Conservation (phyloP, 2,329 filamentous ascomycete genomes). For the Geoglossum cookeanum region DNA sequence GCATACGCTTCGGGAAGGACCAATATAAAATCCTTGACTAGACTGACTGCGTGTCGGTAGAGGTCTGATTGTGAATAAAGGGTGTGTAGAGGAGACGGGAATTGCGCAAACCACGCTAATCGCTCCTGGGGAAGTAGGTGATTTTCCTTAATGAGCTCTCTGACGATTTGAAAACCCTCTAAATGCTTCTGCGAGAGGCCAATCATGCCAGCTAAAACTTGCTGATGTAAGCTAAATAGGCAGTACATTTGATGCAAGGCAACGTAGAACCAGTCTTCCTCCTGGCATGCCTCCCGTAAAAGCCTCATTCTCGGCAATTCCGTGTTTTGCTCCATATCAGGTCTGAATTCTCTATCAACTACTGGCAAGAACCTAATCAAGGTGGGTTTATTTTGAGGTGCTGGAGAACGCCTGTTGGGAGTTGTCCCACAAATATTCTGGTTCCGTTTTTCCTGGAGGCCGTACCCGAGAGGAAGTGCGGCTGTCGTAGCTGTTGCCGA, state of each 20-base stretch:
- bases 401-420: neutral
- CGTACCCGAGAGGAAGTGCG: neutral
- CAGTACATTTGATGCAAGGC: slow-evolving; percentile 47
- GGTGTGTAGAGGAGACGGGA: slow-evolving; percentile 22
- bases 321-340: neutral
- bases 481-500: neutral
- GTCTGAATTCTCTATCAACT: neutral
- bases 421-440: neutral
- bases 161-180: slow-evolving; percentile 20
- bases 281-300: slow-evolving; percentile 34
- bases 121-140: slow-evolving; percentile 20
- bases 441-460: neutral
- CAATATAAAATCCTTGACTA: slow-evolving; percentile 27
- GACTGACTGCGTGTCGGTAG: slow-evolving; percentile 16
- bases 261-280: slow-evolving; percentile 43
- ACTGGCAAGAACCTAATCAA: neutral
- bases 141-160: slow-evolving; percentile 28
- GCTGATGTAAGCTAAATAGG: slow-evolving; percentile 27
- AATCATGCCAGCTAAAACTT: slow-evolving; percentile 20
- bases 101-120: slow-evolving; percentile 27
- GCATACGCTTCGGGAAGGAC: slow-evolving; percentile 26
- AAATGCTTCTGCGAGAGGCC: slow-evolving; percentile 16
- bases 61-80: slow-evolving; percentile 15
- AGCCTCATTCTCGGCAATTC: slow-evolving; percentile 22
- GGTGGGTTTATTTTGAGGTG: neutral